phyloP scores from a whole-genome alignment of 2,329 filamentous ascomycete genomes.

The Basipetospora chlamydospora region DNA sequence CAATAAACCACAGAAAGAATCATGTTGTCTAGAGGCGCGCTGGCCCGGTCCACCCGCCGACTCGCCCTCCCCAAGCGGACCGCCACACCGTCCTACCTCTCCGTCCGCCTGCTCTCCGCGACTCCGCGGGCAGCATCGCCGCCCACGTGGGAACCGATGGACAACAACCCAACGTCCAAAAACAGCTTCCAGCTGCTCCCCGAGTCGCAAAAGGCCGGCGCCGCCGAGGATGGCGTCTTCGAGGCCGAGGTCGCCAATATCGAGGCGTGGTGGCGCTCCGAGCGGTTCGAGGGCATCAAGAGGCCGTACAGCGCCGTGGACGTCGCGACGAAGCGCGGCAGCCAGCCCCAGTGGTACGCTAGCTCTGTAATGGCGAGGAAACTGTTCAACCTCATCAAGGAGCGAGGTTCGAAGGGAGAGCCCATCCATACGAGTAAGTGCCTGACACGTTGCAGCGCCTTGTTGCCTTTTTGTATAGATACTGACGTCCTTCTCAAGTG shows the following conservation, averaged over 20 bases:
- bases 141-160: background rate
- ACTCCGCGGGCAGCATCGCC: background rate
- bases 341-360: constrained; percentile 74
- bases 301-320: constrained; percentile 81
- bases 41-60: constrained; percentile 2
- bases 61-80: constrained; percentile 2
- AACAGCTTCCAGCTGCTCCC: constrained; percentile 79
- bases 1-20: background rate
- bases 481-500: constrained; percentile 38
- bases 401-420: constrained; percentile 62
- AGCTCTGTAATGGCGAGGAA: constrained; percentile 93
- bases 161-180: constrained; percentile 17
- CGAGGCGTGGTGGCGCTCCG: constrained; percentile 76
- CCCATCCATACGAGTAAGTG: constrained; percentile 80
- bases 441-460: background rate
- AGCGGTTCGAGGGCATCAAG: constrained; percentile 78
- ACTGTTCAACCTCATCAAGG: constrained; percentile 75
- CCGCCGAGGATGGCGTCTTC: constrained; percentile 73
- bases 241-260: constrained; percentile 74
- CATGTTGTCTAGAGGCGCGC: constrained; percentile 3
- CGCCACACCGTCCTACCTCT: background rate
- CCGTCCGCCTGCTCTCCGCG: constrained; percentile 1
- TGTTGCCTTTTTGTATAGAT: background rate
- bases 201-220: constrained; percentile 61
- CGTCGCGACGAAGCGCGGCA: constrained; percentile 84